Conservation (phyloP, 495 filamentous ascomycete genomes). For the Sporormia fimetaria region DNA sequence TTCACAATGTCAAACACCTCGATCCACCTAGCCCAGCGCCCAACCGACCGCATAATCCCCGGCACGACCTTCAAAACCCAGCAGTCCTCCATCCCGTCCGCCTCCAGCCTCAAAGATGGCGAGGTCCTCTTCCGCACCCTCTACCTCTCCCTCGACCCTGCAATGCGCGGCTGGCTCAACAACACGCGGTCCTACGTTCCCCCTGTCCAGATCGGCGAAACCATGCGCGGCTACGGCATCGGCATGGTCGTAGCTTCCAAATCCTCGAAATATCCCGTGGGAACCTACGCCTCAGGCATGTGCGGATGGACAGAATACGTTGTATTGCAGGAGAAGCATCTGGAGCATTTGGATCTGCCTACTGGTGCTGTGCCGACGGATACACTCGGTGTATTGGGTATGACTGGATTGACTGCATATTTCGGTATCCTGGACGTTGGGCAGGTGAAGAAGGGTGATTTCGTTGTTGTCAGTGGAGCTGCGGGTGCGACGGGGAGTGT, state of each 20-base stretch:
- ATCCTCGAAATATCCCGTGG: constrained; percentile 37
- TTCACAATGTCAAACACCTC: constrained; percentile 35
- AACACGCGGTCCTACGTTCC: constrained; percentile 54
- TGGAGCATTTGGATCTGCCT: constrained; percentile 38
- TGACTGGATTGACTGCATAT: constrained; percentile 56
- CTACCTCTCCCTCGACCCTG: constrained; percentile 69
- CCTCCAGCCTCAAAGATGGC: constrained; percentile 44
- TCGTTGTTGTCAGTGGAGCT: constrained; percentile 56
- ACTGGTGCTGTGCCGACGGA: constrained; percentile 43
- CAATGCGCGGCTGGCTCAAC: constrained; percentile 69
- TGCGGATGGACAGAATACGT: constrained; percentile 56
- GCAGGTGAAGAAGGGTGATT: constrained; percentile 45
- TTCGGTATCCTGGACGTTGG: constrained; percentile 53
- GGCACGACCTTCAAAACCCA: constrained; percentile 41
- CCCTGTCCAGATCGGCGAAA: constrained; percentile 52
- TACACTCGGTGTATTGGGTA: constrained; percentile 45
- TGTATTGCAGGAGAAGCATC: constrained; percentile 38
- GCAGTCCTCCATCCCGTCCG: constrained; percentile 33
- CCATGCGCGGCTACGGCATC: constrained; percentile 55
- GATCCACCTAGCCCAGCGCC: constrained; percentile 42
- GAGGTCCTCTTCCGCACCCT: constrained; percentile 54
- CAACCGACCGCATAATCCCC: constrained; percentile 34
- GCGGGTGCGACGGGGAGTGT: constrained; percentile 61
- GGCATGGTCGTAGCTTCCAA: constrained; percentile 40
- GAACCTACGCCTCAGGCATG: constrained; percentile 41